A percentile compares a stretch with the other conserved stretches of the same genome.
Conservation (phyloP, 2,329 filamentous ascomycete species). For the Botrytis elliptica region DNA sequence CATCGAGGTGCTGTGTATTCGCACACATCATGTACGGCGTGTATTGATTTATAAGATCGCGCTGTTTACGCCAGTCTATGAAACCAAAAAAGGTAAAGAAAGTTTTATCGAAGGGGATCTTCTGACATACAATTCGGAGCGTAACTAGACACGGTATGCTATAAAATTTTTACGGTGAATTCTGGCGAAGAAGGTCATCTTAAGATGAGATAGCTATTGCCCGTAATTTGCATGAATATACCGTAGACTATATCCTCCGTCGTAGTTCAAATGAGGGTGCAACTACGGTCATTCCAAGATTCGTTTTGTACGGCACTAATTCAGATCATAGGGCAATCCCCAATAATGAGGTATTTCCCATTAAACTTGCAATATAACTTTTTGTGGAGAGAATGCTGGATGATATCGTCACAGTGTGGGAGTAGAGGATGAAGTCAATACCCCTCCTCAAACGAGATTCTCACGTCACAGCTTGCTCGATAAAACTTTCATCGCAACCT, state of each 20-base stretch:
- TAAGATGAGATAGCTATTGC: not conserved
- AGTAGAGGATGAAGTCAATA: not conserved
- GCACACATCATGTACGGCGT: not conserved
- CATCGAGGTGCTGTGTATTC: not conserved
- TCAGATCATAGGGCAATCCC: not conserved
- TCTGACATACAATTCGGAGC: not conserved
- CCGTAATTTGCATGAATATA: not conserved
- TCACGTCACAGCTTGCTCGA: not conserved
- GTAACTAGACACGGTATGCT: not conserved
- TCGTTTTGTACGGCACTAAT: too few species aligned
- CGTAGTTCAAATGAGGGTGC: not conserved
- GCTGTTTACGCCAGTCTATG: not conserved
- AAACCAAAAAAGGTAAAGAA: not conserved
- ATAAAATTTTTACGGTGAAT: not conserved
- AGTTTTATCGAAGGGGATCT: not conserved
- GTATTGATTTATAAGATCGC: not conserved
- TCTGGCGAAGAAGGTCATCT: not conserved
- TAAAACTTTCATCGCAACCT: not conserved
- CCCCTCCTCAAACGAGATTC: not conserved
- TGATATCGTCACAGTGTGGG: too few species aligned
- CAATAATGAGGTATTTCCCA: not conserved
- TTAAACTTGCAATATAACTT: not conserved
- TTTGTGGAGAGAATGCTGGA: not conserved
- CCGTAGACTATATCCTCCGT: not conserved
- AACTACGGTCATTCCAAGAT: not conserved